Base-by-base conservation (phyloP, 176 grass and related monocot species). In the Oryza glumipatula region DNA sequence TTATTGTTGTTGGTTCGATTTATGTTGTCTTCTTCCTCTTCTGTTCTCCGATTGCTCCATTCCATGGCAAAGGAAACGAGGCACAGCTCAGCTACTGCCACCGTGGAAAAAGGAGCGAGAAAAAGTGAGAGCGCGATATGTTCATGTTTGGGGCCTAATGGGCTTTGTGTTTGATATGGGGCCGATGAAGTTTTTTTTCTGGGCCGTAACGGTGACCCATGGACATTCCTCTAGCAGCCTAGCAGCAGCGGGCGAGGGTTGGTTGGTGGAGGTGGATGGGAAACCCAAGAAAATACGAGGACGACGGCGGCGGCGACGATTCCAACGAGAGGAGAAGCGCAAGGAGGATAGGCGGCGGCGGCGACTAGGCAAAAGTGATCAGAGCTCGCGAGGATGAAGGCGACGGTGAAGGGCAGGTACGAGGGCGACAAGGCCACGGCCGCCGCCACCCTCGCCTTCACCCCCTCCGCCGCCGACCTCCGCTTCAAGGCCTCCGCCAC, bases 331-430 rank as follows among this genome's bases (percentile, higher is more conserved):
- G 7, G 41, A 58, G 14, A 63, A 43, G 22, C 2, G 1, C 2
- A 32, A 32, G 28, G 7, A 13, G 5, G 2, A 11, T 11, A 28
- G 30, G 30, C 58, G 48, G 33, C 13, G 43, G 32, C 11, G 36
- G 39, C 39, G 39, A 41, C 39, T 41, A 7, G 7, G 30, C 30
- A 2, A 32, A 32, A 32, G 30, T 32, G 30, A 26, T 26, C 26
- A 32, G 30, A 32, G 30, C 30, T 2, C 30, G 30, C 30, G 30
- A 32, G 30, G 46, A 93, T 95, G 96, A 95, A 95, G 91, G 88
- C 91, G 8, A 96, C 85, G 22, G 66, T 92, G n/a, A 96, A 94
- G 86, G 93, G 93, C 0, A 88, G 90, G 11, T 99, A 91, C 88
- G 93, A 94, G 74, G 91, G 81, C 81, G 88, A 96, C 88, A 94